Conservation (phyloP, 108 stramenopile species). For the Discostella pseudostelligera region DNA sequence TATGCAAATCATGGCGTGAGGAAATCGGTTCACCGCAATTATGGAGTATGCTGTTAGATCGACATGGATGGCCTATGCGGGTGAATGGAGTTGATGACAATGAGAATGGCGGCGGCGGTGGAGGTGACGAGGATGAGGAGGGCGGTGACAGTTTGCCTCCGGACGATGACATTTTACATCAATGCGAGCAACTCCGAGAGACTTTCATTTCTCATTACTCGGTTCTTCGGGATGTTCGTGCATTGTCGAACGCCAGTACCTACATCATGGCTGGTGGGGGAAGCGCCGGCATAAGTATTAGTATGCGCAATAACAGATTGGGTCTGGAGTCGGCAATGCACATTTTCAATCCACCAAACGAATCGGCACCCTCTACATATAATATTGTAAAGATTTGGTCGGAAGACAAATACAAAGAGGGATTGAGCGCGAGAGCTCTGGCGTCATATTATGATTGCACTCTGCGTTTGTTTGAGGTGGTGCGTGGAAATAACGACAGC, state of each 20-base stretch:
- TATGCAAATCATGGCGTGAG: constrained; percentile 28
- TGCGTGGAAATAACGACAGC: constrained; percentile 8
- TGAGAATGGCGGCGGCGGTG: not conserved
- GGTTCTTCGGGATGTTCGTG: constrained; percentile 30
- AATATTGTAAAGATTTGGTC: constrained; percentile 29
- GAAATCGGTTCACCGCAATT: constrained; percentile 39
- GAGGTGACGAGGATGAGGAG: not conserved
- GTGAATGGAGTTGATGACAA: not conserved
- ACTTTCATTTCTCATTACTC: constrained; percentile 39
- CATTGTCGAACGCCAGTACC: constrained; percentile 23
- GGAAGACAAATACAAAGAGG: not conserved
- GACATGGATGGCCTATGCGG: constrained; percentile 23
- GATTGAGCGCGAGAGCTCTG: constrained; percentile 14
- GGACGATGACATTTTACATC: not conserved
- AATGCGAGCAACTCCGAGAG: not conserved
- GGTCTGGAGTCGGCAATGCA: constrained; percentile 34
- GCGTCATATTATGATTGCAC: constrained; percentile 32
- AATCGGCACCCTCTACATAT: constrained; percentile 21
- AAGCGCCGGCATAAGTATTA: not conserved
- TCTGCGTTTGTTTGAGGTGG: constrained; percentile 43
- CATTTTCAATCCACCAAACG: constrained; percentile 29
- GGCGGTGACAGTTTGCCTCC: not conserved
- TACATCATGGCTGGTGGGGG: constrained; percentile 6
- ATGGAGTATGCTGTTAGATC: constrained; percentile 32
- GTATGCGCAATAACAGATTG: constrained; percentile 5